Evolutionary conservation across 768 basidiomycete genomes (phyloP).

Genomic region (Podaxis carcinomalis): DNA sequence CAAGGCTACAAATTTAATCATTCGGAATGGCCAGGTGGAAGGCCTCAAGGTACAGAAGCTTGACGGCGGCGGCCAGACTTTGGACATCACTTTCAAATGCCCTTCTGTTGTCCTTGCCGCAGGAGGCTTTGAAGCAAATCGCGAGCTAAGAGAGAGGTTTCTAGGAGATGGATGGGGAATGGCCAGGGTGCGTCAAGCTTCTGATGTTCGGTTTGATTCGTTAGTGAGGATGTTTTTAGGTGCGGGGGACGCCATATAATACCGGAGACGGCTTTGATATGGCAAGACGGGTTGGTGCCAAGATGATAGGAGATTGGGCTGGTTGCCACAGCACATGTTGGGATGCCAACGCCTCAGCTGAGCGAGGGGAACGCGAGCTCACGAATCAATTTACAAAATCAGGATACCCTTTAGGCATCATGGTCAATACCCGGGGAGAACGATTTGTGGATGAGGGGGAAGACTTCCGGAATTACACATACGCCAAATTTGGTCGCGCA

Average conservation of each 20-base stretch:
- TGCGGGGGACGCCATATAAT: conserved; percentile 71
- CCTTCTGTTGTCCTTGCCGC: conserved; percentile 55
- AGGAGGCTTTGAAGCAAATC: conserved; percentile 63
- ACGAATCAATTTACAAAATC: conserved; percentile 75
- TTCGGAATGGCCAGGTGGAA: conserved; percentile 30
- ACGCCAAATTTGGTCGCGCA: conserved; percentile 61
- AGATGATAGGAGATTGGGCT: conserved; percentile 58
- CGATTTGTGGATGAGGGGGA: conserved; percentile 72
- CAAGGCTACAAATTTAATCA: conserved; percentile 36
- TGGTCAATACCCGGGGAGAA: conserved; percentile 53
- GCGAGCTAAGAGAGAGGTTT: conserved; percentile 44
- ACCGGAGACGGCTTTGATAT: conserved; percentile 59
- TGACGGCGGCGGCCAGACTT: conserved; percentile 34
- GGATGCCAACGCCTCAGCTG: conserved; percentile 55
- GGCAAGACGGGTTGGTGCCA: conserved; percentile 47
- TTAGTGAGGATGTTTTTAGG: conserved; percentile 28
- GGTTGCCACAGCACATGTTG: conserved; percentile 73
- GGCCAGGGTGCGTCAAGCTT: conserved; percentile 40
- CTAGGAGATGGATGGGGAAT: conserved; percentile 56
- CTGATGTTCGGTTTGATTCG: neutral
- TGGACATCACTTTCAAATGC: conserved; percentile 31
- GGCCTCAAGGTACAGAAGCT: conserved; percentile 37
- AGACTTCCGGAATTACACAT: conserved; percentile 71
- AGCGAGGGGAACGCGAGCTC: conserved; percentile 49
- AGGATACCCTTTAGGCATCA: conserved; percentile 67